These are phyloP conservation scores for Penicillium antarcticum DNA, from an alignment of 495 filamentous ascomycete genomes.

Conservation along the genomic window DNA sequence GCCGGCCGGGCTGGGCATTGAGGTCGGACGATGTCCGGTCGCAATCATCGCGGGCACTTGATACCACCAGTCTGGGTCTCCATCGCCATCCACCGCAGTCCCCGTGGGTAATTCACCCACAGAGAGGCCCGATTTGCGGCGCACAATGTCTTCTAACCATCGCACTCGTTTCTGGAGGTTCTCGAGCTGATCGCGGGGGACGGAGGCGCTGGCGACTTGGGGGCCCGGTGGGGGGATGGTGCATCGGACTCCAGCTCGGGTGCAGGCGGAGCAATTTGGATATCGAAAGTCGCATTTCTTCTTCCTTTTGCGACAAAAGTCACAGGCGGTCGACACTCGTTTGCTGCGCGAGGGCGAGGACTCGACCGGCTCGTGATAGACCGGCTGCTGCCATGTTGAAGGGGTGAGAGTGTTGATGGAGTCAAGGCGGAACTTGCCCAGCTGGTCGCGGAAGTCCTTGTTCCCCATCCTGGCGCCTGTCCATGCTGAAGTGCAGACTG, in stretches of 20 bases:
- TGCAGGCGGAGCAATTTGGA: constrained; percentile 51
- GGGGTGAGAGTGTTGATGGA: constrained; percentile 19
- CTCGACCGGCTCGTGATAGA: constrained; percentile 8
- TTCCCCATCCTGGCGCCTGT: constrained; percentile 37
- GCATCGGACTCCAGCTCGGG: constrained; percentile 49
- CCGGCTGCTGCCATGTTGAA: constrained; percentile 9
- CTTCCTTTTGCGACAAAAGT: constrained; percentile 52
- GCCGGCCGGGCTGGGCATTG: constrained; percentile 20
- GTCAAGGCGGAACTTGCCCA: constrained; percentile 45
- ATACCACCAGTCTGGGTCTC: constrained; percentile 42
- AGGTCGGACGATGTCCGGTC: constrained; percentile 20
- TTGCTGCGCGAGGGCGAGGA: constrained; percentile 29
- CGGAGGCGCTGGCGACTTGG: constrained; percentile 39
- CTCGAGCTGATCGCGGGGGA: constrained; percentile 48
- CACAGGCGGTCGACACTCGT: constrained; percentile 48
- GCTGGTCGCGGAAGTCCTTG: constrained; percentile 43
- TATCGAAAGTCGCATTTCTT: constrained; percentile 56
- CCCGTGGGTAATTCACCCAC: constrained; percentile 36
- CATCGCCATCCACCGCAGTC: constrained; percentile 34
- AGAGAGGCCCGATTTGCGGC: constrained; percentile 34
- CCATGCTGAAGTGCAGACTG: constrained; percentile 19
- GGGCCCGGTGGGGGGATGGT: constrained; percentile 44
- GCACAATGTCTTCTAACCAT: constrained; percentile 47
- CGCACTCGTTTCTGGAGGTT: constrained; percentile 50
- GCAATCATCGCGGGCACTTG: constrained; percentile 42